These are phyloP conservation scores for Phyllosticta ampelicida DNA, from an alignment of 2,329 filamentous ascomycete genomes.

Conservation along the genomic window DNA sequence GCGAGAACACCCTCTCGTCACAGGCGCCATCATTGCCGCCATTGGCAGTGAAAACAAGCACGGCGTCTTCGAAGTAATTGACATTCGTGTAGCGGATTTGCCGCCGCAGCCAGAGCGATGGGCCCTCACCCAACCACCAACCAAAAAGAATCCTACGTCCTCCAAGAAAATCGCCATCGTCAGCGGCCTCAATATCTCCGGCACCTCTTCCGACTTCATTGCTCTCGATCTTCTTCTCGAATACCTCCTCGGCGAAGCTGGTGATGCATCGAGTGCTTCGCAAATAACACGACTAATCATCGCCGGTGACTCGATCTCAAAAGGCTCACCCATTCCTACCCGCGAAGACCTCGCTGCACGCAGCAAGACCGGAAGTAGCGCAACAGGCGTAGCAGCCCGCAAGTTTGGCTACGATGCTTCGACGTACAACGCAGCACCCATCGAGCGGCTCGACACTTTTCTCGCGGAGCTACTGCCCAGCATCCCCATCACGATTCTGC, in stretches of 20 bases:
- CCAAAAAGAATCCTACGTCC: slow-evolving; percentile 32
- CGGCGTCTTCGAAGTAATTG: slow-evolving; percentile 86
- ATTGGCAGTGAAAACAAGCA: slow-evolving; percentile 88
- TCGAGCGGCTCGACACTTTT: slow-evolving; percentile 73
- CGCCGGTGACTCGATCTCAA: slow-evolving; percentile 73
- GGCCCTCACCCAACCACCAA: slow-evolving; percentile 47
- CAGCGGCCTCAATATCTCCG: slow-evolving; percentile 77
- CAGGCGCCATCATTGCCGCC: slow-evolving; percentile 86
- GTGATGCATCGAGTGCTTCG: slow-evolving; percentile 47
- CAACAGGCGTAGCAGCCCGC: slow-evolving; percentile 36
- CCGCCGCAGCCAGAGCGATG: slow-evolving; percentile 72
- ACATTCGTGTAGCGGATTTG: slow-evolving; percentile 79
- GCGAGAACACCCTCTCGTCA: slow-evolving; percentile 63
- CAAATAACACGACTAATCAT: slow-evolving; percentile 79
- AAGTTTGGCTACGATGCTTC: slow-evolving; percentile 93
- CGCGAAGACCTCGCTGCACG: slow-evolving; percentile 34
- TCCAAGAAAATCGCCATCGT: slow-evolving; percentile 72
- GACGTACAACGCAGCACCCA: slow-evolving; percentile 77
- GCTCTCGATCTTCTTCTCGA: slow-evolving; percentile 70
- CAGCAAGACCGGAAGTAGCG: slow-evolving; percentile 31
- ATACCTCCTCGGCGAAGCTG: slow-evolving; percentile 74
- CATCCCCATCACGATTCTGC: slow-evolving; percentile 79
- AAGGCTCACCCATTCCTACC: slow-evolving; percentile 36
- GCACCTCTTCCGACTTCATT: slow-evolving; percentile 62
- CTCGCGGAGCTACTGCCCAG: slow-evolving; percentile 71